Percentiles rank a stretch among this genome's conserved stretches.
Conservation (phyloP, 1,139 yeast species). For the Neolecta irregularis region DNA sequence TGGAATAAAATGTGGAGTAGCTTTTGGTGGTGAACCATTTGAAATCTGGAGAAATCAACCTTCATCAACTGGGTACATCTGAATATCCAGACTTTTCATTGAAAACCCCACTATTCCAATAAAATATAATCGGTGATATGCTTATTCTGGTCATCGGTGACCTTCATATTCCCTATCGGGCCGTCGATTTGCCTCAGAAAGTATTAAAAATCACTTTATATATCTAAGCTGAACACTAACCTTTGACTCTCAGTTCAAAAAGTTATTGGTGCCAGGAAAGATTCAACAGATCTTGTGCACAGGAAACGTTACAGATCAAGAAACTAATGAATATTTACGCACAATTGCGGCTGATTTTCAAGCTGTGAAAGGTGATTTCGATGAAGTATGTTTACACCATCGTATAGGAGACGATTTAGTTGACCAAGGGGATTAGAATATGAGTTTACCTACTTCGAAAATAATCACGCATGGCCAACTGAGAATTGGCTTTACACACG, state of each 20-base stretch:
- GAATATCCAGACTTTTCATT: too few species aligned
- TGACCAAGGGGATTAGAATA: not conserved
- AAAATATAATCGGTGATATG: too few species aligned
- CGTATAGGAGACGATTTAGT: constrained; percentile 9
- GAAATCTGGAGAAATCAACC: too few species aligned
- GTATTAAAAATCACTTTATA: not conserved
- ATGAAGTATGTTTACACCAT: constrained; percentile 20
- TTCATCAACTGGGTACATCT: too few species aligned
- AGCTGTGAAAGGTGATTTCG: constrained; percentile 69
- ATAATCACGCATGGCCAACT: constrained; percentile 56
- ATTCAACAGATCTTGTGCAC: constrained; percentile 71
- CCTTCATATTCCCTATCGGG: constrained; percentile 75
- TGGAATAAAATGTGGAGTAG: too few species aligned
- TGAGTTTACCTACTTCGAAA: constrained; percentile 42
- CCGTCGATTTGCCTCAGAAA: constrained; percentile 30
- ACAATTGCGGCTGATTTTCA: constrained; percentile 57
- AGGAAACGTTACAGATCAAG: constrained; percentile 64
- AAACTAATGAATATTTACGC: constrained; percentile 48
- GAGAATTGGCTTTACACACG: constrained; percentile 72
- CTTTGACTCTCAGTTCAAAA: constrained; percentile 36
- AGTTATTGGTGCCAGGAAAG: constrained; percentile 63
- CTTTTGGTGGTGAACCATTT: too few species aligned
- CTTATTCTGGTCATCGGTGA: constrained; percentile 83
- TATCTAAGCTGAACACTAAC: constrained; percentile 4
- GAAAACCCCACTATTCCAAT: too few species aligned